Base-by-base conservation (phyloP, 2,329 filamentous ascomycete species). In the Pseudocercospora crystallina region DNA sequence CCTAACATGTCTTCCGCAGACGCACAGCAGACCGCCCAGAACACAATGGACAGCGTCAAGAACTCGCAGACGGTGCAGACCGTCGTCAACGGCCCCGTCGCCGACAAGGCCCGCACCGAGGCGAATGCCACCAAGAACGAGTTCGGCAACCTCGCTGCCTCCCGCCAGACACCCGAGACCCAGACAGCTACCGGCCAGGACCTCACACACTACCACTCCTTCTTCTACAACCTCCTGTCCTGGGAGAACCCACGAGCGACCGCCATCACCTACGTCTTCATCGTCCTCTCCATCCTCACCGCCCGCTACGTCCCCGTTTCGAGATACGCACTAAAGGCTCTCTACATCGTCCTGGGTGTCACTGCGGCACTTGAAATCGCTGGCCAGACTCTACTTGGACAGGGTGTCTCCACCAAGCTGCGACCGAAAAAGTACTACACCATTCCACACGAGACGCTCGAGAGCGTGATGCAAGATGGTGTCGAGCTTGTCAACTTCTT, bases 401-500 rank as follows among this genome's bases (percentile, higher is more conserved):
- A 80, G 57, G 81, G 83, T 53, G 68, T 86, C 46, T 77, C 80
- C 45, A 80, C 78, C 60, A 80, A 81, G 56, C 78, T 85, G 71
- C 76, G 83, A 51, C 83, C 83, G 17, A 77, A 76, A 64, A 80
- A 80, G 65, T 86, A 86, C 76, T 85, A 83, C 73, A 83, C 79
- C 42, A 79, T 86, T 51, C 80, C 81, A 32, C 81, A 82, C 66
- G 82, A 84, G 61, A 81, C 79, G 42, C 74, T 84, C 32, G 82
- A 85, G 67, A 79, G 76, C 51, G 69, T 81, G 15, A 71, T 83
- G 42, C 82, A 83, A 58, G 83, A 85, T 65, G 65, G 83, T 11
- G 80, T 83, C 67, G 81, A 85, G 70, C 73, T 86, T 47, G 75
- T 81, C 71, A 84, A 85, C 73, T 86, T 86, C 72, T 82, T 85